Evolutionary conservation across 1,139 yeast species (phyloP), one percentile per base, ranked within the genome.

Genomic region (Lodderomyces metapsilosis): DNA sequence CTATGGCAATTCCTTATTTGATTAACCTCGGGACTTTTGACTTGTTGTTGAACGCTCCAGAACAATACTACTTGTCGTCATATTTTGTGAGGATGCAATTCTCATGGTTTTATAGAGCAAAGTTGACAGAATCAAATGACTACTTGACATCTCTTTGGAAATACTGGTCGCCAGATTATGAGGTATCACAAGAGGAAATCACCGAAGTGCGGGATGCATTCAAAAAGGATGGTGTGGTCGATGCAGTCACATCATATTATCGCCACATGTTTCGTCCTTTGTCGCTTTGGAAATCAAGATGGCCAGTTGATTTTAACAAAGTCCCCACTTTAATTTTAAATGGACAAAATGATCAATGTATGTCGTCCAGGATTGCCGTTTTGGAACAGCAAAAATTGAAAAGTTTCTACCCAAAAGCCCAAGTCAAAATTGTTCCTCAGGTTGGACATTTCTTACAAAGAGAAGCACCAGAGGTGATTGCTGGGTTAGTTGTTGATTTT

Each of bases 371-470:
- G 24, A 41, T 71, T 15, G 66, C 55, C 41, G 61, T 60, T 21
- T 46, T 61, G 34, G 69, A 64, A 43, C 45, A 49, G 39, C 43
- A 34, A n/a, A 52, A 59, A 34, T 59, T 64, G 42, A 52, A 50
- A 8, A 38, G 47, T 12, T 43, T 37, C 4, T 44, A 39, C 4
- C 46, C 53, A 10, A 57, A 61, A 20, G 66, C 59, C 6, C 53
- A 57, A 36, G 66, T 68, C n/a, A 58, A 63, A 42, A 43, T 64
- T 3, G 36, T 71, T 22, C 53, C 58, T 3, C 54, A 57, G 5
- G 56, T 59, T 30, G 76, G 77, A 2, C 77, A 71, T 48, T 71
- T 71, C 48, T 54, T 71, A 47, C 76, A 71, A 31, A 53, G 74
- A 37, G 76, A 71, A 45, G 61, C 62, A 25, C 75, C 76, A 0